Evolutionary conservation across 805 yeast genomes (phyloP), one percentile per base, ranked within the genome.

Genomic region (Blastobotrys robertii): DNA sequence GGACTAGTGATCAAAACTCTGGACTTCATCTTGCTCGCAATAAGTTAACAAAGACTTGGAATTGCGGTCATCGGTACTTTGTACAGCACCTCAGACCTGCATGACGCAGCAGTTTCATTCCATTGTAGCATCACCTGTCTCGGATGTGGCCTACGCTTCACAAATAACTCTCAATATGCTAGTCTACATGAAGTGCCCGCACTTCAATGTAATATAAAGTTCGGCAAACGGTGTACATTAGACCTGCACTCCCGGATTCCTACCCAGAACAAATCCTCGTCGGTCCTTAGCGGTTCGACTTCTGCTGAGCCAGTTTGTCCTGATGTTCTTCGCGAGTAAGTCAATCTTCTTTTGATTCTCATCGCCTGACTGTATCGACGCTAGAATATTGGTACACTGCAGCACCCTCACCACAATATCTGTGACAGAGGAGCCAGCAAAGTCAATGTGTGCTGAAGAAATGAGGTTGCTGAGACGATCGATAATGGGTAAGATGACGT

Each of bases 371-470:
- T 72, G 72, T 2, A 77, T 68, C 1, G 76, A 66, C 14, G 72
- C 68, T 28, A 82, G 56, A 25, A 76, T 64, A 6, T 81, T 77
- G 49, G 80, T 72, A 52, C 90, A 81, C 52, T 79, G 84, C 8
- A 78, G 58, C 28, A 81, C 55, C 2, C 67, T 57, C 22, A 67
- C 55, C 22, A 59, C 52, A 2, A 51, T 42, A 8, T 54, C 58
- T 1, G 52, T 39, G 7, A 50, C 43, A 4, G 46, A 38, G 11
- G 40, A 22, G 3, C 38, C 39, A 4, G 34, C 38, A 30, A 38
- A 38, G 12, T 38, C 25, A 10, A 38, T 11, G 13, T 30, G 34
- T 15, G 34, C 10, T 10, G 13, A n/a, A 2, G 46, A 39, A 8
- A 50, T 38, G 13, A 47, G 46, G 11, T 30, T 33, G 25, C 50